Evolutionary conservation across 805 yeast species (phyloP).

Genomic region (Wickerhamomyces chambardii): DNA sequence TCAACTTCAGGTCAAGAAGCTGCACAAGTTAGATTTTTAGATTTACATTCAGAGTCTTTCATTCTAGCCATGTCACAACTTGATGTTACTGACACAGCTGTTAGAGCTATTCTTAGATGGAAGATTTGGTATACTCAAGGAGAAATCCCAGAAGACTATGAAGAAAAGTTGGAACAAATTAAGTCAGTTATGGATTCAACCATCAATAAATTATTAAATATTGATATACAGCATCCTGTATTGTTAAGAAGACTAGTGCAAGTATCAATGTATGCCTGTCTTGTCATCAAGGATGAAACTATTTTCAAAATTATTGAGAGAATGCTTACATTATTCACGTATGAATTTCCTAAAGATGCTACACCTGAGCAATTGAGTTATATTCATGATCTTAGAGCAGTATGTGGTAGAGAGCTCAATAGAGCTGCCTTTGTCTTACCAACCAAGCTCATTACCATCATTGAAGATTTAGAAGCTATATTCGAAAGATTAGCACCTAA

Average conservation of each 20-base stretch:
- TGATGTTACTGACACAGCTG: slow-evolving; percentile 78
- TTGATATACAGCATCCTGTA: slow-evolving; percentile 74
- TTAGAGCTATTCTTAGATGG: slow-evolving; percentile 94
- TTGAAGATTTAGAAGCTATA: slow-evolving; percentile 75
- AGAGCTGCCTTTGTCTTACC: slow-evolving; percentile 94
- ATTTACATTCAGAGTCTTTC: slow-evolving; percentile 56
- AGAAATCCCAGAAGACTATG: slow-evolving; percentile 29
- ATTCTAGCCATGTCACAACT: slow-evolving; percentile 75
- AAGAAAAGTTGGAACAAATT: slow-evolving; percentile 42
- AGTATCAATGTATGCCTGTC: slow-evolving; percentile 87
- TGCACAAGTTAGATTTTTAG: slow-evolving; percentile 42
- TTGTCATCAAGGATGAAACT: slow-evolving; percentile 63
- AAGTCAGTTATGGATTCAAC: slow-evolving; percentile 53
- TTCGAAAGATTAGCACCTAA: slow-evolving; percentile 65
- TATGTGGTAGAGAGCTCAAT: slow-evolving; percentile 92
- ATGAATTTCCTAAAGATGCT: slow-evolving; percentile 60
- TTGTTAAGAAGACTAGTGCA: slow-evolving; percentile 81
- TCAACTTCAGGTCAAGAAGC: slow-evolving; percentile 61
- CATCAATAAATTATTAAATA: slow-evolving; percentile 65
- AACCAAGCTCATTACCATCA: slow-evolving; percentile 72
- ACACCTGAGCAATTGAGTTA: slow-evolving; percentile 72
- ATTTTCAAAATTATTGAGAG: slow-evolving; percentile 83
- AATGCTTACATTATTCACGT: slow-evolving; percentile 75
- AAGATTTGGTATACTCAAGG: slow-evolving; percentile 75
- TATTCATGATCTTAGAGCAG: slow-evolving; percentile 79